phyloP scores from a whole-genome alignment of 192 early-diverging fungal species.

The Podila verticillata region DNA sequence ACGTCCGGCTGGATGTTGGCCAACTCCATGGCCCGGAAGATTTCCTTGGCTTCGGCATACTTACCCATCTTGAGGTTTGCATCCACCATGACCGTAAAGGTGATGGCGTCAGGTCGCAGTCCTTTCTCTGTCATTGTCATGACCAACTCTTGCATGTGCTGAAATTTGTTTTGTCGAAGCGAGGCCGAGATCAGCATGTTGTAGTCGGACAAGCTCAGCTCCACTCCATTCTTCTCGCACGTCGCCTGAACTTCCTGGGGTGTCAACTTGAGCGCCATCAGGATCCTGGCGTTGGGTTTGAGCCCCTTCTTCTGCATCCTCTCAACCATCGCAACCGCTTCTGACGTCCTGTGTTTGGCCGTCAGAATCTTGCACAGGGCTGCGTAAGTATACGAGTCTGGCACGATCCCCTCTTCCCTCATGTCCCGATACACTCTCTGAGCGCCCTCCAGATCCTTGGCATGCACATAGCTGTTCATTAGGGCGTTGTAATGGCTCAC shows the following conservation, averaged over 20 bases:
- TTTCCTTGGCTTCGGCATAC: conserved; percentile 31
- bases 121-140: conserved; percentile 11
- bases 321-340: background rate
- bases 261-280: conserved; percentile 6
- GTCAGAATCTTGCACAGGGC: conserved; percentile 12
- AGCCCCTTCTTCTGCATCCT: background rate
- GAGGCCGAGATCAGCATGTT: conserved; percentile 20
- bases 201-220: conserved; percentile 9
- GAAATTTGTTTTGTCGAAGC: conserved; percentile 21
- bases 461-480: conserved; percentile 27
- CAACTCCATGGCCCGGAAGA: conserved; percentile 32
- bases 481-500: conserved; percentile 40
- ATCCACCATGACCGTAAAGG: conserved; percentile 38
- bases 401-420: conserved; percentile 16
- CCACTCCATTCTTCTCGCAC: conserved; percentile 5
- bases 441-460: conserved; percentile 14
- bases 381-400: conserved; percentile 32
- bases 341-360: background rate
- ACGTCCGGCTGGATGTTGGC: conserved; percentile 48
- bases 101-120: conserved; percentile 19
- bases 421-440: conserved; percentile 15
- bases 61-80: conserved; percentile 48
- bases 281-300: conserved; percentile 21
- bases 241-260: conserved; percentile 9
- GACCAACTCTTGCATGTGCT: conserved; percentile 6